phyloP scores from a whole-genome alignment of 139 green algal genomes.

The Protoeuglena noctilucae region DNA sequence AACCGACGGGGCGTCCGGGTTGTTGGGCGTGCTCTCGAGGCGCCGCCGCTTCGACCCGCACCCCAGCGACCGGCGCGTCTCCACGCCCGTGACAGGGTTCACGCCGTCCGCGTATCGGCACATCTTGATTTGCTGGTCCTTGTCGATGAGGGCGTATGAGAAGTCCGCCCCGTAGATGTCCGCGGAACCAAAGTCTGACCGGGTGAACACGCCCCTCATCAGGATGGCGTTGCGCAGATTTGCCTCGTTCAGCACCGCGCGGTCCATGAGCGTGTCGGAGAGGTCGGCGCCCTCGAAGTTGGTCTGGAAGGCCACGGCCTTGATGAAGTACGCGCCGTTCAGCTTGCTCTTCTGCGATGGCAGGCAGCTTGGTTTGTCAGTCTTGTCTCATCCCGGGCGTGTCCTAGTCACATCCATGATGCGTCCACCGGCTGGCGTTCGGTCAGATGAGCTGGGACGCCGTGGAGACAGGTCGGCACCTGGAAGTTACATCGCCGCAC shows the following conservation, averaged over 20 bases:
- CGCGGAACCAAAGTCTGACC: conserved; percentile 31
- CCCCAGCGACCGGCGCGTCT: conserved; percentile 66
- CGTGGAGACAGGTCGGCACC: too few relatives aligned
- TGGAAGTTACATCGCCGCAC: conserved; percentile 42
- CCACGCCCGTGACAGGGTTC: conserved; percentile 60
- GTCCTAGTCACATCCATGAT: too few relatives aligned
- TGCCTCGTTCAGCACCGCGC: conserved; percentile 61
- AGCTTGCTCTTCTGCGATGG: conserved; percentile 1
- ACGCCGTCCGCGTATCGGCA: conserved; percentile 68
- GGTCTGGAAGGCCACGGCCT: conserved; percentile 26
- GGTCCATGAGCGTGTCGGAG: conserved; percentile 75
- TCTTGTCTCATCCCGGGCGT: too few relatives aligned
- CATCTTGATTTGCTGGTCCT: conserved; percentile 54
- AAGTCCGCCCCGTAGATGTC: conserved; percentile 72
- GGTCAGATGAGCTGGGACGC: too few relatives aligned
- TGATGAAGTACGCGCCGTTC: conserved; percentile 55
- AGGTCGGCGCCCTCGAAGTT: conserved; percentile 64
- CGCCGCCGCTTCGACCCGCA: neutral
- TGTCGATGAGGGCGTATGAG: conserved; percentile 81
- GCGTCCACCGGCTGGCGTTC: too few relatives aligned
- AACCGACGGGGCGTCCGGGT: conserved; percentile 54
- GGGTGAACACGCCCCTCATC: conserved; percentile 64
- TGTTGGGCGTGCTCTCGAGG: conserved; percentile 25
- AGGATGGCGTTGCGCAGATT: conserved; percentile 69
- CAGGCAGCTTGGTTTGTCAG: neutral